phyloP scores from a whole-genome alignment of 2,329 filamentous ascomycete genomes.

The Alternaria triticina region DNA sequence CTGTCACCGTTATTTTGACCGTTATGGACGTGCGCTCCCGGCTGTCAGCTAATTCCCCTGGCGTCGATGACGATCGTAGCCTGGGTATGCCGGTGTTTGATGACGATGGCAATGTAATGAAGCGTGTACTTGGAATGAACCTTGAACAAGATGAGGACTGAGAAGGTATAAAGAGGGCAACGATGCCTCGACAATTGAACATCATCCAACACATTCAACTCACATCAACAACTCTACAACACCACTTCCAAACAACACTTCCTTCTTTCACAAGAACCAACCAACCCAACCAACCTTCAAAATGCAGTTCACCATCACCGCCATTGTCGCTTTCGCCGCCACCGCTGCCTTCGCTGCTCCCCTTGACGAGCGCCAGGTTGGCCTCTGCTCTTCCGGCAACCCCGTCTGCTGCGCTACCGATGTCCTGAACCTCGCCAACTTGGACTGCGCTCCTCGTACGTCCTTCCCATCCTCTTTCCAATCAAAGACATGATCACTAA shows the following conservation, averaged over 20 bases:
- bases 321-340: conserved; percentile 40
- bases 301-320: conserved; percentile 46
- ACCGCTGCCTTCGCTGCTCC: conserved; percentile 39
- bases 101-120: conserved; percentile 31
- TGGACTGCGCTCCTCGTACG: conserved; percentile 64
- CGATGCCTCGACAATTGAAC: conserved; percentile 22
- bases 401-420: conserved; percentile 68
- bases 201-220: conserved; percentile 34
- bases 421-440: conserved; percentile 63
- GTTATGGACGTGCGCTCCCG: conserved; percentile 12
- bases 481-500: conserved; percentile 13
- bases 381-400: conserved; percentile 45
- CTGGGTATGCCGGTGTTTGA: conserved; percentile 17
- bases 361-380: conserved; percentile 40
- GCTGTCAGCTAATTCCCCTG: conserved; percentile 14
- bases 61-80: conserved; percentile 28
- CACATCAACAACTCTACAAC: conserved; percentile 20
- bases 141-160: conserved; percentile 1
- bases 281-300: conserved; percentile 22
- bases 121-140: conserved; percentile 9
- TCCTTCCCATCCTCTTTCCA: conserved; percentile 10
- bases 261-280: conserved; percentile 12
- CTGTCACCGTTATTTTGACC: conserved; percentile 19
- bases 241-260: neutral
- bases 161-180: conserved; percentile 42